phyloP scores from a whole-genome alignment of 768 basidiomycete genomes.

The Boletellus ananiceps region DNA sequence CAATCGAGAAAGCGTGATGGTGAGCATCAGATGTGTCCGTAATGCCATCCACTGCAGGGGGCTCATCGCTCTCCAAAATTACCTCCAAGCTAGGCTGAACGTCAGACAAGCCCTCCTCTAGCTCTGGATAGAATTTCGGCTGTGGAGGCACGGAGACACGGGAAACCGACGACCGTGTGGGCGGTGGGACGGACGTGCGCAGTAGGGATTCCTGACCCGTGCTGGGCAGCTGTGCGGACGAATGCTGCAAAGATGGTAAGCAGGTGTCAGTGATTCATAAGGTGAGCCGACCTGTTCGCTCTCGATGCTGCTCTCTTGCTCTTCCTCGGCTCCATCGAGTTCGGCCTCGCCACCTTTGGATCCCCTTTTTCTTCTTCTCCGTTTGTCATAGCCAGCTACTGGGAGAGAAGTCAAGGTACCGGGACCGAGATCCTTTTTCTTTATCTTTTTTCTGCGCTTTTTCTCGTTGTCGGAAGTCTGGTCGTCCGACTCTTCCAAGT shows the following conservation, averaged over 20 bases:
- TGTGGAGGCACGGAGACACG: constrained; percentile 43
- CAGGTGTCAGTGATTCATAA: constrained; percentile 7
- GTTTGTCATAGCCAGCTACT: constrained; percentile 60
- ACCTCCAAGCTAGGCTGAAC: constrained; percentile 53
- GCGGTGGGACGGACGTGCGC: constrained; percentile 36
- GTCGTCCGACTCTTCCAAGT: constrained; percentile 63
- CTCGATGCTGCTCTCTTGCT: constrained; percentile 35
- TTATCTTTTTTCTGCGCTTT: constrained; percentile 47
- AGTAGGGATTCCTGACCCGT: constrained; percentile 32
- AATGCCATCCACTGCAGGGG: constrained; percentile 26
- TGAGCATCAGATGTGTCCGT: constrained; percentile 19
- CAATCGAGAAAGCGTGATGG: constrained; percentile 39
- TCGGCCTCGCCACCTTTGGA: constrained; percentile 40
- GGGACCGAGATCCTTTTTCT: constrained; percentile 46
- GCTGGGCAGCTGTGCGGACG: constrained; percentile 30
- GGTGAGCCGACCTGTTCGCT: constrained; percentile 39
- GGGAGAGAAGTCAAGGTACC: constrained; percentile 66
- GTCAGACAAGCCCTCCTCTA: constrained; percentile 30
- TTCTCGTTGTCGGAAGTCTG: constrained; percentile 51
- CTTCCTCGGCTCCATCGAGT: constrained; percentile 42
- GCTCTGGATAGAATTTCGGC: constrained; percentile 12
- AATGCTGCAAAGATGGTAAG: constrained; percentile 17
- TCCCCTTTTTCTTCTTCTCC: constrained; percentile 47
- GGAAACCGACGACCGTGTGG: constrained; percentile 33
- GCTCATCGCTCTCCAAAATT: constrained; percentile 65